Percentiles rank a stretch among this genome's conserved stretches.
Evolutionary conservation across 805 yeast genomes (phyloP).

Genomic region (Naumovozyma baii): DNA sequence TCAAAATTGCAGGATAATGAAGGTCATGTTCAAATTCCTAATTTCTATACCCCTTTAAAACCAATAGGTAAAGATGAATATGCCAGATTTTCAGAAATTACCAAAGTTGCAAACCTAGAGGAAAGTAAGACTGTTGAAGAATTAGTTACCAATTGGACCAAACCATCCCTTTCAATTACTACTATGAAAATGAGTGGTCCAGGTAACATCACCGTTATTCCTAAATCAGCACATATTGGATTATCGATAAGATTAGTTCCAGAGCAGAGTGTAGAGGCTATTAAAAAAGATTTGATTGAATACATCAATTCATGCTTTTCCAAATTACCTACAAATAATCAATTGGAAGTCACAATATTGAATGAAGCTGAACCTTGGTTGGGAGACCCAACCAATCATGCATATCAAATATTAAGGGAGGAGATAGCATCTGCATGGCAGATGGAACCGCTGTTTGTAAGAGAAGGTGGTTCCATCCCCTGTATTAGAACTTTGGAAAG

Average conservation of each 20-base stretch:
- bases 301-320: constrained; percentile 43
- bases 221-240: constrained; percentile 66
- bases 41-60: constrained; percentile 59
- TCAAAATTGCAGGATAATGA: constrained; percentile 51
- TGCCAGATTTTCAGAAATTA: constrained; percentile 51
- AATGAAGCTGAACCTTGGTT: constrained; percentile 96
- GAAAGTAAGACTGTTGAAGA: constrained; percentile 34
- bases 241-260: constrained; percentile 85
- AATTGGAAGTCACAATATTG: constrained; percentile 47
- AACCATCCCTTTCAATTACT: constrained; percentile 83
- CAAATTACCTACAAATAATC: constrained; percentile 49
- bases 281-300: constrained; percentile 41
- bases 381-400: constrained; percentile 71
- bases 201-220: constrained; percentile 79
- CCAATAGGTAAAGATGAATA: constrained; percentile 51
- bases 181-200: constrained; percentile 84
- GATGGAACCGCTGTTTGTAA: constrained; percentile 67
- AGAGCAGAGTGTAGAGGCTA: constrained; percentile 56
- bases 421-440: constrained; percentile 69
- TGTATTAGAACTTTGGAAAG: constrained; percentile 78
- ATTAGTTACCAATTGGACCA: constrained; percentile 74
- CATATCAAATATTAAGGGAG: constrained; percentile 55
- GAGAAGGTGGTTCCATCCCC: constrained; percentile 98
- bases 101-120: constrained; percentile 31
- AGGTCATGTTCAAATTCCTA: constrained; percentile 53